A percentile compares a stretch with the other conserved stretches of the same genome.
Conservation (phyloP, 805 yeast species). For the Metschnikowia cerradonensis region DNA sequence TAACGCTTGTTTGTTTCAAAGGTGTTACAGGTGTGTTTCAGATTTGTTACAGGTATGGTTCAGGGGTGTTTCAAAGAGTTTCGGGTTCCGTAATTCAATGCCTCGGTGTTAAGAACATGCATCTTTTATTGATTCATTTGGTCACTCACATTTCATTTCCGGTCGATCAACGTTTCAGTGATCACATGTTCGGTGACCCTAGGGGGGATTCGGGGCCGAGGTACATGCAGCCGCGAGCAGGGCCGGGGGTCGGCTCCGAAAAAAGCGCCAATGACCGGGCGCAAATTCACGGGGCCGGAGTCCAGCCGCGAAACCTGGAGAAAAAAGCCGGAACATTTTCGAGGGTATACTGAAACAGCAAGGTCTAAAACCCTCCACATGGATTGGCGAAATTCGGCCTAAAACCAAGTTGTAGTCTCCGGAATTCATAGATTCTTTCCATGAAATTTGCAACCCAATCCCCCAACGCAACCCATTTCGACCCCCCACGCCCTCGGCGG, state of each 20-base stretch:
- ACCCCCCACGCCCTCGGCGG: too few relatives aligned
- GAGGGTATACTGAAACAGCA: not conserved
- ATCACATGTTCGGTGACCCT: not conserved
- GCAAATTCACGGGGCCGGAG: conserved; percentile 21
- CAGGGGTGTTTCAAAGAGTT: not conserved
- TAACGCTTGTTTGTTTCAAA: too few relatives aligned
- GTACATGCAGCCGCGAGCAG: not conserved
- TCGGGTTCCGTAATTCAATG: not conserved
- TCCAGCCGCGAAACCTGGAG: conserved; percentile 21
- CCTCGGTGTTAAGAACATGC: too few relatives aligned
- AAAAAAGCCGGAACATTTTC: conserved; percentile 4
- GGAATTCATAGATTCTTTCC: not conserved
- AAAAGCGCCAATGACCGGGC: conserved; percentile 17
- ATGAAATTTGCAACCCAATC: not conserved
- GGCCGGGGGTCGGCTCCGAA: conserved; percentile 23
- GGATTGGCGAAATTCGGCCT: too few relatives aligned
- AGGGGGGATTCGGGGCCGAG: not conserved
- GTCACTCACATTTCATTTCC: not conserved
- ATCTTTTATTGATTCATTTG: too few relatives aligned
- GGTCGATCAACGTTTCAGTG: not conserved
- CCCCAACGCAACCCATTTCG: not conserved
- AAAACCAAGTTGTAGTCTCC: not conserved
- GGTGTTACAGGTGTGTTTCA: too few relatives aligned
- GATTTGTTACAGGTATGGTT: not conserved
- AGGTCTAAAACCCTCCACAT: not conserved